phyloP scores from a whole-genome alignment of 2,329 filamentous ascomycete species.

The Stromatinia cepivora region DNA sequence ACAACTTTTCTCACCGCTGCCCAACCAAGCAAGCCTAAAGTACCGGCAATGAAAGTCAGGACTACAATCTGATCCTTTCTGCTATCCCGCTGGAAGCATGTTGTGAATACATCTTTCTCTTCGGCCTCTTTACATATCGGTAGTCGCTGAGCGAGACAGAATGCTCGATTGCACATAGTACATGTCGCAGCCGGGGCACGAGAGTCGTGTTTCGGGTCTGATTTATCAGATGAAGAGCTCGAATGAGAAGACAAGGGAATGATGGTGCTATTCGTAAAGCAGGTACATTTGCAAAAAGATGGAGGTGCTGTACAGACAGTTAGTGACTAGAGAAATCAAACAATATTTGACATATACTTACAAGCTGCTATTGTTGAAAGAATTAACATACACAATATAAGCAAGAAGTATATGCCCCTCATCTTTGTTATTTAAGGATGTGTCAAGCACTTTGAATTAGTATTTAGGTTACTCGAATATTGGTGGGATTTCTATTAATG shows the following conservation, averaged over 20 bases:
- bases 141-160: constrained; percentile 59
- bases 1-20: constrained; percentile 53
- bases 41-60: constrained; percentile 62
- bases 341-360: constrained; percentile 27
- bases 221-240: constrained; percentile 30
- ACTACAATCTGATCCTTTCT: constrained; percentile 67
- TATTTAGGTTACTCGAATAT: not conserved
- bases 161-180: constrained; percentile 63
- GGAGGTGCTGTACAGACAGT: constrained; percentile 52
- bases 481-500: not conserved
- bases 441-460: constrained; percentile 1
- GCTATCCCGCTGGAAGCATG: constrained; percentile 67
- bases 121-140: constrained; percentile 63
- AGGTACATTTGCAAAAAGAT: constrained; percentile 70
- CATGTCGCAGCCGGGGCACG: constrained; percentile 51
- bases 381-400: constrained; percentile 30
- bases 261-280: constrained; percentile 68
- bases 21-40: constrained; percentile 60
- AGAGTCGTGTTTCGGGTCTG: constrained; percentile 24
- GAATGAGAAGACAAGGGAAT: constrained; percentile 52
- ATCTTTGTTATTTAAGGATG: constrained; percentile 4
- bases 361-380: constrained; percentile 35
- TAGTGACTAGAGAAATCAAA: constrained; percentile 25
- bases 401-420: constrained; percentile 16
- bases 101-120: constrained; percentile 61